Evolutionary conservation across 148 eudicot genomes (phyloP).

Genomic region (Rhododendron molle): DNA sequence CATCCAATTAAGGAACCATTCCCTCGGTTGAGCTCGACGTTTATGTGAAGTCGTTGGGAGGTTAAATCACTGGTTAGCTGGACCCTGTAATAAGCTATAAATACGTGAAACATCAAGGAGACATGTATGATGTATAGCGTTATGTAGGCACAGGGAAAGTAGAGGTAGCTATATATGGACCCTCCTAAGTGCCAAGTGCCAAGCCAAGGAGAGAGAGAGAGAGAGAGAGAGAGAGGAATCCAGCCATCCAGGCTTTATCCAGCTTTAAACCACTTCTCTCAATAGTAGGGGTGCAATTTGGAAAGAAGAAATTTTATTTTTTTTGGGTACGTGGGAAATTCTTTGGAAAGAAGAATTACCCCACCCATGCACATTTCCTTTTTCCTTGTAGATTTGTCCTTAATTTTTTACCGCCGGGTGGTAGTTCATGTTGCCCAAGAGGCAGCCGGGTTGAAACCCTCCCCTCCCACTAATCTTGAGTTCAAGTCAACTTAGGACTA

Average conservation of each 20-base stretch:
- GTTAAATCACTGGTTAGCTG: slow-evolving; percentile 4
- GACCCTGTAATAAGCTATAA: slow-evolving; percentile 7
- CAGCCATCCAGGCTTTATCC: not conserved
- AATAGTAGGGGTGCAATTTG: not conserved
- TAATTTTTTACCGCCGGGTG: too few species aligned
- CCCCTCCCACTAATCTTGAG: too few species aligned
- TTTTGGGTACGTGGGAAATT: too few species aligned
- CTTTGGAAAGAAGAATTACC: not conserved
- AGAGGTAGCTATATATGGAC: not conserved
- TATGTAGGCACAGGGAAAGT: not conserved
- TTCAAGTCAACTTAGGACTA: too few species aligned
- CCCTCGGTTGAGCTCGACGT: not conserved
- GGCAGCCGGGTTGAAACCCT: too few species aligned
- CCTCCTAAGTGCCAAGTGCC: not conserved
- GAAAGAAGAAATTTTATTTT: not conserved
- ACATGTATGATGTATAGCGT: not conserved
- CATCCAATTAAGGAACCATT: not conserved
- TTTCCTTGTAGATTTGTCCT: too few species aligned
- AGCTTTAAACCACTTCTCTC: not conserved
- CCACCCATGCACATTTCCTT: too few species aligned
- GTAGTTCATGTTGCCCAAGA: too few species aligned
- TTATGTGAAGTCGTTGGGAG: not conserved
- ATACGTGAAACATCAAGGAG: slow-evolving; percentile 11
- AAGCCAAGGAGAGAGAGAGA: not conserved
- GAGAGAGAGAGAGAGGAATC: not conserved